Evolutionary conservation across 2,329 filamentous ascomycete genomes (phyloP).

Genomic region (Penicillium sp.): DNA sequence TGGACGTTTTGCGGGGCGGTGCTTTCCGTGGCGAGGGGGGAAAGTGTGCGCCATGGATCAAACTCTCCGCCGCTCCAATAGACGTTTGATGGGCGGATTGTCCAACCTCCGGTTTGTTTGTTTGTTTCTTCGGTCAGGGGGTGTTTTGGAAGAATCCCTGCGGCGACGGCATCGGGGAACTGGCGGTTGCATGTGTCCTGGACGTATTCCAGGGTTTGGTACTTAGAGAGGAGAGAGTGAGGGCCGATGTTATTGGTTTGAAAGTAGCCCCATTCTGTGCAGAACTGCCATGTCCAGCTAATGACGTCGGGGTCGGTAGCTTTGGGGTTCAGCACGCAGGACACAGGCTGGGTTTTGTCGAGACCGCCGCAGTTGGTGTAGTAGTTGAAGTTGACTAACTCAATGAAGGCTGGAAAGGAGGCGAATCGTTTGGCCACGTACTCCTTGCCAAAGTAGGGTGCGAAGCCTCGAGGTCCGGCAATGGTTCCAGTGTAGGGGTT

Average conservation of each 20-base stretch:
- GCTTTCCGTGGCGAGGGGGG: constrained; percentile 42
- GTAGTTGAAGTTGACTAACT: constrained; percentile 41
- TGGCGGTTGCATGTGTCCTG: constrained; percentile 50
- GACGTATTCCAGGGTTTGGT: constrained; percentile 47
- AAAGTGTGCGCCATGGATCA: constrained; percentile 55
- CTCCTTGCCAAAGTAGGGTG: constrained; percentile 41
- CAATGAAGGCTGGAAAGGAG: constrained; percentile 39
- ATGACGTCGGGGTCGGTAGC: constrained; percentile 41
- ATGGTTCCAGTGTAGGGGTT: constrained; percentile 39
- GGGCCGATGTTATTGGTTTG: constrained; percentile 51
- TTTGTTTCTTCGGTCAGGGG: constrained; percentile 46
- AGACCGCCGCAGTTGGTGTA: constrained; percentile 43
- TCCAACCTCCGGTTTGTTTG: constrained; percentile 51
- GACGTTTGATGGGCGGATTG: constrained; percentile 52
- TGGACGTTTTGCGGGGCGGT: constrained; percentile 42
- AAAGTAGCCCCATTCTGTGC: constrained; percentile 55
- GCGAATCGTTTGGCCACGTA: constrained; percentile 46
- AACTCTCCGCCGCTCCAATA: constrained; percentile 54
- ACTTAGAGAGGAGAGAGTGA: constrained; percentile 50
- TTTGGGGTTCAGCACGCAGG: constrained; percentile 41
- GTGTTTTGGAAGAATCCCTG: constrained; percentile 42
- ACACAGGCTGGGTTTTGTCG: constrained; percentile 19
- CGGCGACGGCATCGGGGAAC: constrained; percentile 46
- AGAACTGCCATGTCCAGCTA: constrained; percentile 55
- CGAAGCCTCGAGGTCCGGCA: constrained; percentile 45